Conservation (phyloP, 495 filamentous ascomycete species). For the Hypoxylon trugodes region DNA sequence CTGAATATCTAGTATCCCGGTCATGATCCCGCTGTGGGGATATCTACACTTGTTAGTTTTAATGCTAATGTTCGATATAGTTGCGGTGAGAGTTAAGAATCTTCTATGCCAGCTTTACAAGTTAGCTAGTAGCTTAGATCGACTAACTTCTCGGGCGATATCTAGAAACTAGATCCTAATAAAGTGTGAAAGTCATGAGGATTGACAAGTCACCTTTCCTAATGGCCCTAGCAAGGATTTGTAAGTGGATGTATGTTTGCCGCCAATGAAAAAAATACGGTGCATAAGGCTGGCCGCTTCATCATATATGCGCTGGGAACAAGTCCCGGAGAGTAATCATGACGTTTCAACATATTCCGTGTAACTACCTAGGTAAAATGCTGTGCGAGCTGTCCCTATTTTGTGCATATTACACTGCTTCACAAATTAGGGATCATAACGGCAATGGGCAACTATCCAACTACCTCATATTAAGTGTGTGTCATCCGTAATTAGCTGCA, state of each 20-base stretch:
- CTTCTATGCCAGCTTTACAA: too few species aligned
- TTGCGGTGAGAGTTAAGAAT: too few species aligned
- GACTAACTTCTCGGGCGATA: neutral
- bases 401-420: slow-evolving; percentile 8
- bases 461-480: slow-evolving; percentile 9
- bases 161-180: neutral
- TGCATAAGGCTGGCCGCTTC: slow-evolving; percentile 13
- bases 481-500: slow-evolving; percentile 1
- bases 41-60: too few species aligned
- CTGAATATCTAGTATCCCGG: too few species aligned
- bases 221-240: slow-evolving; percentile 10
- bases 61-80: too few species aligned
- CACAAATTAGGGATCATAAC: neutral
- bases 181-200: neutral
- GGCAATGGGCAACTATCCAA: neutral
- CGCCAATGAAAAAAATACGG: slow-evolving; percentile 17
- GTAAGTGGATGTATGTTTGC: neutral
- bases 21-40: too few species aligned
- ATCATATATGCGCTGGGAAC: neutral
- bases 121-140: neutral
- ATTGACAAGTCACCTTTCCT: slow-evolving; percentile 1
- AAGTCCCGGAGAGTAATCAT: slow-evolving; percentile 15
- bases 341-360: slow-evolving; percentile 30
- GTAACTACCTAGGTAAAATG: slow-evolving; percentile 12
- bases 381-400: slow-evolving; percentile 25